Evolutionary conservation across 192 early-diverging fungal genomes (phyloP), one percentile per base, ranked within the genome.

Genomic region (Nowakowskiella sp.): DNA sequence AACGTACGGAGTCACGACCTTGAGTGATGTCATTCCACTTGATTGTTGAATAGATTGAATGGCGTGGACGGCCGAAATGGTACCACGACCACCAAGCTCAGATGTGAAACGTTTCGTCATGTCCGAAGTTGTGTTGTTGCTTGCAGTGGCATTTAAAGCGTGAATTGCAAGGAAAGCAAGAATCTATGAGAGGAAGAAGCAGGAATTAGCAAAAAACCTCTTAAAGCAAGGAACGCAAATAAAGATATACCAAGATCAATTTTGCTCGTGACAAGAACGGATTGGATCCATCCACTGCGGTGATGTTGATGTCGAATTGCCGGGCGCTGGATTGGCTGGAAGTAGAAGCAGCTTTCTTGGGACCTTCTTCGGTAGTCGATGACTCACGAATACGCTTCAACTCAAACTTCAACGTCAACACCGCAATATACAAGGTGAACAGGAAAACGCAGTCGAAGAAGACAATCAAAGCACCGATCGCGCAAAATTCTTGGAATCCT

Each of bases 371-470:
- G 13, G 19, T 19, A 19, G 36, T 13, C 19, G 36, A 13, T 19
- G 36, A 13, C 36, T 39, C 36, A 19, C 36, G 36, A 19, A 39
- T 39, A 39, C 36, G 36, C 36, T 39, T 10, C 9, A 58, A 61
- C 65, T 95, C 92, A 16, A 93, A 72, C 66, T 93, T 93, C 9
- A 93, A 72, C 39, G 90, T 83, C 57, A 95, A 67, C 30, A 92
- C 78, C 10, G 91, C 83, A 33, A 85, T 71, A 54, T 89, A 95
- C 62, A 91, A 79, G 7, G 89, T 89, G 33, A 92, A 90, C 65
- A 95, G 65, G 32, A 89, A 76, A 36, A 84, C 47, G 50, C 81
- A 77, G 64, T 95, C 92, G 53, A 89, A 90, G 50, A 84, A 67
- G 22, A 90, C 66, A 46, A 92, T 78, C 44, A 93, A 80, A 10